phyloP scores from a whole-genome alignment of 2,329 filamentous ascomycete genomes.

The Onygena corvina region DNA sequence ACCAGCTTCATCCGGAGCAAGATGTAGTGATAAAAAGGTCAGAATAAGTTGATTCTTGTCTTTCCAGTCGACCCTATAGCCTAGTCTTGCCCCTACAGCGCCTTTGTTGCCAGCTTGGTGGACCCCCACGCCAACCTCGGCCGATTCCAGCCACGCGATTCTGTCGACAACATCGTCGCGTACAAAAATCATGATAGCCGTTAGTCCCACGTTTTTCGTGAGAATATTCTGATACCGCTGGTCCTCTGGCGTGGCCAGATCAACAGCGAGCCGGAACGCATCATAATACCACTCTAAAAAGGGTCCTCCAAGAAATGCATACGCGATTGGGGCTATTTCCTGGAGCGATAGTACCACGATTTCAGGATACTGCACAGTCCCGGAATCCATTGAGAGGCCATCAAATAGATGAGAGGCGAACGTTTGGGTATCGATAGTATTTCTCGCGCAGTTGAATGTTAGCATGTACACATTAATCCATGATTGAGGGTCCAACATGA shows the following conservation, averaged over 20 bases:
- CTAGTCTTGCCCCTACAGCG: conserved; percentile 65
- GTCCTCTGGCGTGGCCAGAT: conserved; percentile 43
- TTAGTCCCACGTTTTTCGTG: conserved; percentile 73
- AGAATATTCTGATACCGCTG: conserved; percentile 57
- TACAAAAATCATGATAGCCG: conserved; percentile 74
- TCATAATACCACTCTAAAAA: conserved; percentile 65
- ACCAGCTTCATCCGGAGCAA: conserved; percentile 77
- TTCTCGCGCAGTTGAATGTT: conserved; percentile 8
- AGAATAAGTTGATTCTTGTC: conserved; percentile 47
- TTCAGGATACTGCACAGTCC: conserved; percentile 48
- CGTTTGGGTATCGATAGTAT: conserved; percentile 52
- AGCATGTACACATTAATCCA: not conserved
- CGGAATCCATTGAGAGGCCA: conserved; percentile 43
- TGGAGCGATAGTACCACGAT: conserved; percentile 62
- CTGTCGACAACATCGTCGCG: conserved; percentile 46
- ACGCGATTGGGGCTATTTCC: conserved; percentile 73
- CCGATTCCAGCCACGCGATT: conserved; percentile 58
- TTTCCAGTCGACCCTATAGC: conserved; percentile 38
- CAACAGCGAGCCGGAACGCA: conserved; percentile 58
- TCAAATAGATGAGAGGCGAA: conserved; percentile 61
- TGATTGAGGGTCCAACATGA: not conserved
- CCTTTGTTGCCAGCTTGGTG: conserved; percentile 94
- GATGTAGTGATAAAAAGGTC: conserved; percentile 77
- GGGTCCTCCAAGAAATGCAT: conserved; percentile 74
- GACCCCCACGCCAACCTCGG: conserved; percentile 71